Conservation (phyloP, 2,329 filamentous ascomycete species). For the Alternaria triticimaculans region DNA sequence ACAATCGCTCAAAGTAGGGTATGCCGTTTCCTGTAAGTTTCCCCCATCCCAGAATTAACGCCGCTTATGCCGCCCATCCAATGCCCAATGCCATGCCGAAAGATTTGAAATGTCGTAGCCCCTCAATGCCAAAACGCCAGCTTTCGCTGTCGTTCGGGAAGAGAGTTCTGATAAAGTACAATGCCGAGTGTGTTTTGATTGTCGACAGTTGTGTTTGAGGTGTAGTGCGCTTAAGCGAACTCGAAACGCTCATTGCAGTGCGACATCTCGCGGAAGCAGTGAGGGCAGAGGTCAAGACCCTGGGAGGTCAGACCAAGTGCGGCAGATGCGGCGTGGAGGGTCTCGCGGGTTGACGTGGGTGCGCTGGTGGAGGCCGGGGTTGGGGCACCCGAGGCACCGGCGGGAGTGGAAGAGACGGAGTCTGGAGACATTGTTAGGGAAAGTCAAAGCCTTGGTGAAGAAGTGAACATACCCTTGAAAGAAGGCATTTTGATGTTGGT, state of each 20-base stretch:
- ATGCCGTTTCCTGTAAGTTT: neutral
- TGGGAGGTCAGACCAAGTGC: constrained; percentile 25
- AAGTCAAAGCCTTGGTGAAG: neutral
- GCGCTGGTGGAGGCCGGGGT: constrained; percentile 24
- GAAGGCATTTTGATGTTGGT: constrained; percentile 23
- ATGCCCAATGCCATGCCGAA: constrained; percentile 1
- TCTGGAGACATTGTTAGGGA: constrained; percentile 17
- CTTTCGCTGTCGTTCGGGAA: neutral
- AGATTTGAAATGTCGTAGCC: neutral
- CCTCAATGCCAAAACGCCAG: neutral
- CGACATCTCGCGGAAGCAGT: constrained; percentile 36
- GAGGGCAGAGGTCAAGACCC: constrained; percentile 34
- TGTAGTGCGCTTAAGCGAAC: constrained; percentile 19
- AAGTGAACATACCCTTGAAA: constrained; percentile 22
- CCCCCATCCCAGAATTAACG: neutral
- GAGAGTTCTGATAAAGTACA: neutral
- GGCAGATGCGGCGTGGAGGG: constrained; percentile 29
- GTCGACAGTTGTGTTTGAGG: neutral
- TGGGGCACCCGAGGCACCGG: constrained; percentile 27
- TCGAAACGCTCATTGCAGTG: constrained; percentile 36
- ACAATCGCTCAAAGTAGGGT: constrained; percentile 9
- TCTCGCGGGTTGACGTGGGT: constrained; percentile 27
- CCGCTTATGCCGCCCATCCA: neutral
- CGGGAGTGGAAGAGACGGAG: constrained; percentile 33
- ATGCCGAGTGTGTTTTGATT: neutral